Evolutionary conservation across 768 basidiomycete species (phyloP), one percentile per base, ranked within the genome.

Genomic region (Vararia minispora): DNA sequence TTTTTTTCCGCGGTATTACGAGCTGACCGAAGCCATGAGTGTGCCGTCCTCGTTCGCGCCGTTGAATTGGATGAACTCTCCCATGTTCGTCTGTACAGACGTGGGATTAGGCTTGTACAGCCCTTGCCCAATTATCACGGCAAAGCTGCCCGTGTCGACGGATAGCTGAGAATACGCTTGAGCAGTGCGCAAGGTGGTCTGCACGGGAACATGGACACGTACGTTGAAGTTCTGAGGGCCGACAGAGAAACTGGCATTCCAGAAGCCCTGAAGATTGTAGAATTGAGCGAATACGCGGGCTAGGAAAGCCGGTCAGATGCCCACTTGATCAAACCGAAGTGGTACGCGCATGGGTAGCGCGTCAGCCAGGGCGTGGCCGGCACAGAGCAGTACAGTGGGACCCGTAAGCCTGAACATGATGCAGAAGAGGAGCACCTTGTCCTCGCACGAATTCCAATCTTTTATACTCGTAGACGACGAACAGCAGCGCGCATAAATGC

Each of bases 31-130:
- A 2, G 42, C 42, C 1, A 38, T 37, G 9, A 29, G 33, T 13
- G 21, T 27, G 13, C 44, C 37, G 17, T 45, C 44, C 23, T 38
- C 14, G 29, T 34, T 45, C 3, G 44, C 44, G 9, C 44, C 44
- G 14, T 39, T 39, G 37, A 45, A 45, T 30, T 45, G 44, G 13
- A 41, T 45, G 37, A 41, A 45, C 17, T 45, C 40, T 33, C 44
- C 41, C 23, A 35, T 10, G 24, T 45, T 42, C 12, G 44, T 45
- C 28, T 34, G 40, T 17, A 39, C n/a, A 3, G 44, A 45, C 11
- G 40, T 28, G 3, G 40, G 14, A 20, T 28, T 41, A 2, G 44
- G 44, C 22, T 41, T 16, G 24, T 45, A 45, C 13, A 41, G 24
- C 6, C 44, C 44, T 16, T 45, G 4, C 24, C 33, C 30, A 13